Base-by-base conservation (phyloP, 2,329 filamentous ascomycete species). In the Exophiala lecanii-corni region DNA sequence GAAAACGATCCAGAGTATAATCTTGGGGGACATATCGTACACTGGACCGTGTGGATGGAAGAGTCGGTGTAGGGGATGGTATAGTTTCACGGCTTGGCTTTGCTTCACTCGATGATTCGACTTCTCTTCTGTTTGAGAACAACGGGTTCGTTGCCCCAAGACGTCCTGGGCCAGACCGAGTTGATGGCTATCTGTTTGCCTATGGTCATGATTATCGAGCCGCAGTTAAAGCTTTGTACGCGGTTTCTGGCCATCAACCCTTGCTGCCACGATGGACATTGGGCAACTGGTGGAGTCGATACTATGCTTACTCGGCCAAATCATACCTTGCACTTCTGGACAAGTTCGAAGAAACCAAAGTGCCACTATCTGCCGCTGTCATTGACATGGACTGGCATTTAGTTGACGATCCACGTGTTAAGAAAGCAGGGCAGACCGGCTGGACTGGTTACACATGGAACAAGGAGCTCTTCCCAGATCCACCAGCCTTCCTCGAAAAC, bases 351-450 rank as follows among this genome's bases (percentile, higher is more conserved):
- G 59, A 62, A 6, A 61, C 74, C 17, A 59, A 66, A 0, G 69
- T 82, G 4, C 79, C 79, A 0, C 62, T 82, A 25, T 74, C 70
- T 4, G 76, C 81, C 4, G 77, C 72, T 2, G 76, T 82, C 1
- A 59, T 82, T 3, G 79, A 83, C 54, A 82, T 82, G 78, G 79
- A 82, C 57, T 82, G 79, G 79, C 79, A 82, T 59, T 58, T 73
- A 32, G 76, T 80, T 1, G 57, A 69, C 2, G 70, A 72, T 9
- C 59, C 68, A 5, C 58, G 57, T n/a, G 63, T 70, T n/a, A 60
- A 58, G 9, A 19, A 35, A 19, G 33, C 33, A 15, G 33, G 33
- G 6, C 59, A 65, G 40, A 68, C 69, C n/a, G 76, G 76, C 13
- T 79, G 74, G 73, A 79, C 75, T 0, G 79, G 79, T 1, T 82